Evolutionary conservation across 495 filamentous ascomycete species (phyloP).

Genomic region (Hypoxylon trugodes): DNA sequence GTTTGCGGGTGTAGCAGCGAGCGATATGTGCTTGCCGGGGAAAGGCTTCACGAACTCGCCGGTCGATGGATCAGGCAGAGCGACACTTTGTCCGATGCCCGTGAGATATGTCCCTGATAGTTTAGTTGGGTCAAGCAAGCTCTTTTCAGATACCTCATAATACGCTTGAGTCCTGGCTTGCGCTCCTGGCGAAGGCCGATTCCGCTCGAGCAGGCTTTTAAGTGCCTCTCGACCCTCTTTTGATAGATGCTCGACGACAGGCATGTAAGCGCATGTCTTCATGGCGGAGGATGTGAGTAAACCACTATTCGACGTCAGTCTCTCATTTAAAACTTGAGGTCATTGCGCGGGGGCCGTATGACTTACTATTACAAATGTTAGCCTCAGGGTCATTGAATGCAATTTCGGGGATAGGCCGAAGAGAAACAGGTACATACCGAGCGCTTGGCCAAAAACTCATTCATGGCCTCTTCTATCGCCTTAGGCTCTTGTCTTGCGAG

Average conservation of each 20-base stretch:
- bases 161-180: slow-evolving; percentile 6
- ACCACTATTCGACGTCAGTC: too few relatives aligned
- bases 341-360: too few relatives aligned
- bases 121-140: slow-evolving; percentile 26
- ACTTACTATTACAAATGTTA: too few relatives aligned
- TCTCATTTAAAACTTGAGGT: too few relatives aligned
- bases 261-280: slow-evolving; percentile 81
- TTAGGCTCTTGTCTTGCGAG: slow-evolving; percentile 73
- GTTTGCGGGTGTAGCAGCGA: slow-evolving; percentile 47
- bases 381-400: too few relatives aligned
- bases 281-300: slow-evolving; percentile 65
- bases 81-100: slow-evolving; percentile 9
- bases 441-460: slow-evolving; percentile 23
- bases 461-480: slow-evolving; percentile 55
- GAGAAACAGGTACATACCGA: too few relatives aligned
- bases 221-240: slow-evolving; percentile 18
- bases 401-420: too few relatives aligned
- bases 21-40: slow-evolving; percentile 35
- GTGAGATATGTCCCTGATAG: slow-evolving; percentile 38
- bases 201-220: slow-evolving; percentile 57
- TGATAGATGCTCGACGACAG: slow-evolving; percentile 10
- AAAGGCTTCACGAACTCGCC: too few relatives aligned
- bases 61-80: neutral
- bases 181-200: slow-evolving; percentile 63
- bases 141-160: slow-evolving; percentile 25